Evolutionary conservation across 1,284 basidiomycete genomes (phyloP).

Genomic region (Cryptococcus sp.): DNA sequence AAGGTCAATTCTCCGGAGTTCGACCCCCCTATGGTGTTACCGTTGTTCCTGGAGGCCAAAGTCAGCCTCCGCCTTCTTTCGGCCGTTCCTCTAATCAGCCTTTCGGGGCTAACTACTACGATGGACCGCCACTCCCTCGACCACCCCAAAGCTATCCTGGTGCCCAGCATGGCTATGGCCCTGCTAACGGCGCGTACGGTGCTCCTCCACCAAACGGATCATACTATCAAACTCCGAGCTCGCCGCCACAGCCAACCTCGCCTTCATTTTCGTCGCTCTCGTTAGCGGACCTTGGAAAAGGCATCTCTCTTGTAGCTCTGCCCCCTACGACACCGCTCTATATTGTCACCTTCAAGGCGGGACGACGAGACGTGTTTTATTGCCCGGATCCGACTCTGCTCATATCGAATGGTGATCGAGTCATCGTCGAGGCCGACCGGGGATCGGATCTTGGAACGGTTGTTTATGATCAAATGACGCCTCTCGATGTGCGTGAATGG

Average conservation of each 20-base stretch:
- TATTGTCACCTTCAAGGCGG: constrained; percentile 97
- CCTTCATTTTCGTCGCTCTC: constrained; percentile 47
- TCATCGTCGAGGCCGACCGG: constrained; percentile 92
- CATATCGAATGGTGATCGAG: constrained; percentile 75
- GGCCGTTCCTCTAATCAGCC: neutral
- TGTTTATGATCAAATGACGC: constrained; percentile 84
- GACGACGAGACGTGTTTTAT: constrained; percentile 92
- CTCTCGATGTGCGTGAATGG: constrained; percentile 86
- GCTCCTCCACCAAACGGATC: neutral
- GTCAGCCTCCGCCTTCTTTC: too few relatives aligned
- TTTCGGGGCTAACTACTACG: neutral
- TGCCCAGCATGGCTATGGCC: constrained; percentile 9
- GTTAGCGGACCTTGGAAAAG: constrained; percentile 78
- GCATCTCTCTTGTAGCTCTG: constrained; percentile 80
- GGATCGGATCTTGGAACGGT: constrained; percentile 91
- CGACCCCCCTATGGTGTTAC: neutral
- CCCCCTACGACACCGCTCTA: constrained; percentile 83
- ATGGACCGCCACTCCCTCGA: neutral
- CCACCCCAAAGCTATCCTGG: neutral
- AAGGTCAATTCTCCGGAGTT: constrained; percentile 1
- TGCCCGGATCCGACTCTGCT: constrained; percentile 64
- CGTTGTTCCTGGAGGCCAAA: neutral
- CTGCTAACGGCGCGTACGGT: neutral
- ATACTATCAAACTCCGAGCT: constrained; percentile 4
- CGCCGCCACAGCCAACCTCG: constrained; percentile 20